Base-by-base conservation (phyloP, 177 flowering plant species). In the Tripterygium wilfordii region DNA sequence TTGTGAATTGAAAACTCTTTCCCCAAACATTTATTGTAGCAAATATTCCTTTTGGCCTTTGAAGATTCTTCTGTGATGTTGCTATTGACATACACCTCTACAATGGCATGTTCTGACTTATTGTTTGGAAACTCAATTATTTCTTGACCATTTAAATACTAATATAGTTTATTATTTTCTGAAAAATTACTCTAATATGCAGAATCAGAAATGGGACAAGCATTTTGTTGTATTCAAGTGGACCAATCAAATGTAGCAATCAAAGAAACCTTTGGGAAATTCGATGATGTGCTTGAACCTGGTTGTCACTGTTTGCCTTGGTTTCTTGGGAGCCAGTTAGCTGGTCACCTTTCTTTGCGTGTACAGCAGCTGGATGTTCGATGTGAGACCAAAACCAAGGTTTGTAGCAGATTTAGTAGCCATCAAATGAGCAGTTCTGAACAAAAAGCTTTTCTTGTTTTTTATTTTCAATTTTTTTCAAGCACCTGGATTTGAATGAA, bases 381-480 rank as follows among this genome's bases (percentile, higher is more conserved):
- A 4, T 83, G 90, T 53, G 90, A 83, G 62, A 83, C 91, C 2
- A 83, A 83, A 57, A 80, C 85, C 3, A 83, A 74, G 90, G 90
- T 75, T 33, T 24, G 53, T 52, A 46, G 33, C 47, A 20, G 7
- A 6, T 5, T 20, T 10, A 41, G 12, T 41, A 8, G 8, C 25
- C 22, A 20, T 4, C 13, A 41, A 9, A 20, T 41, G n/a, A 23
- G 1, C 10, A 20, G 27, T 3, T 1, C 20, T 20, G 3, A 36
- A 2, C 17, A 15, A 5, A 36, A n/a, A 21, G 5, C 36, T 35
- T 35, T 35, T 15, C 15, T 6, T 35, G 38, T 35, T 5, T n/a
- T n/a, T n/a, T n/a, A n/a, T n/a, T n/a, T n/a, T n/a, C n/a, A n/a
- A n/a, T n/a, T n/a, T n/a, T n/a, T n/a, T n/a, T n/a, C n/a, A n/a